These are phyloP conservation scores for Neoascochyta sp. DNA, from an alignment of 2,329 filamentous ascomycete species.

Conservation along the genomic window DNA sequence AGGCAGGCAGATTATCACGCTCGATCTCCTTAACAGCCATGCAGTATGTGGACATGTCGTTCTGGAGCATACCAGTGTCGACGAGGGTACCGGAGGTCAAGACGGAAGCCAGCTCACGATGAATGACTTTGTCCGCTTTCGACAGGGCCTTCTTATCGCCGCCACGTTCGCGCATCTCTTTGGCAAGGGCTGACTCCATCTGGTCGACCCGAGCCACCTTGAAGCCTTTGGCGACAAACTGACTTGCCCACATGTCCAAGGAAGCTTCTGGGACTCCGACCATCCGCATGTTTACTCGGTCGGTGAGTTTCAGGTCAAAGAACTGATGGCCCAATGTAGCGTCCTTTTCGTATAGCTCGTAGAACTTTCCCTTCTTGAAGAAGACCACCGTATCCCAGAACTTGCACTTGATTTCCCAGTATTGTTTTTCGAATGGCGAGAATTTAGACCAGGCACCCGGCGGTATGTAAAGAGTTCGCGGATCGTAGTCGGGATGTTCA, in stretches of 20 bases:
- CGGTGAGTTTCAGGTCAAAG: conserved; percentile 96
- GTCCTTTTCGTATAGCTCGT: conserved; percentile 96
- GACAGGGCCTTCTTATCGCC: conserved; percentile 49
- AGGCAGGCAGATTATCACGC: conserved; percentile 70
- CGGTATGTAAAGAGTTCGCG: conserved; percentile 85
- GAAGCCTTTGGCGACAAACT: conserved; percentile 96
- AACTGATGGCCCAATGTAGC: conserved; percentile 93
- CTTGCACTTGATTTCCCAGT: conserved; percentile 99
- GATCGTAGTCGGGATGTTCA: conserved; percentile 84
- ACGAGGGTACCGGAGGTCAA: conserved; percentile 90
- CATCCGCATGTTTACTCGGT: conserved; percentile 99
- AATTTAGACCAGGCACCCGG: conserved; percentile 76
- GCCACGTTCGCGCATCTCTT: conserved; percentile 96
- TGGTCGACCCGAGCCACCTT: conserved; percentile 97
- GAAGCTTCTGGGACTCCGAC: conserved; percentile 95
- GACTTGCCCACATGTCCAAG: conserved; percentile 94
- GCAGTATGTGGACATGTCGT: conserved; percentile 96
- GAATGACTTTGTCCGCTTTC: conserved; percentile 85
- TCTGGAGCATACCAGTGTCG: conserved; percentile 93
- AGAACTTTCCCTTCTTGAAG: conserved; percentile 99
- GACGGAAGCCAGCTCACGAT: conserved; percentile 83
- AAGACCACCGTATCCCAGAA: conserved; percentile 97
- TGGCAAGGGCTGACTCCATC: conserved; percentile 89
- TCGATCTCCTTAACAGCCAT: conserved; percentile 78
- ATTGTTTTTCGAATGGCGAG: conserved; percentile 94